phyloP scores from a whole-genome alignment of 441 rosid species.

The Gossypium aridum region DNA sequence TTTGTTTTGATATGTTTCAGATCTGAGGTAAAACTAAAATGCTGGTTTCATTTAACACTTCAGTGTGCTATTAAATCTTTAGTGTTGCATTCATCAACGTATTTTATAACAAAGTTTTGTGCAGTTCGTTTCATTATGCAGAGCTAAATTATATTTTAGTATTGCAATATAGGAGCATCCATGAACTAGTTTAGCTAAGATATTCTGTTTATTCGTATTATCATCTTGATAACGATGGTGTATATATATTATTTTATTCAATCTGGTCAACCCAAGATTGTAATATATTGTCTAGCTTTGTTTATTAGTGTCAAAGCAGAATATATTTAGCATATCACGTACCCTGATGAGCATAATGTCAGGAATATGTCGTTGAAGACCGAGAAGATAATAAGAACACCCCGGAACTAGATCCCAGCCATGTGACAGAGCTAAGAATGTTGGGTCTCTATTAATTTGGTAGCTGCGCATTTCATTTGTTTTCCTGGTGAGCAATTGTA shows the following conservation, averaged over 20 bases:
- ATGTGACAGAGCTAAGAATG: conserved; percentile 85
- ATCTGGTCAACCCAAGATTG: background rate
- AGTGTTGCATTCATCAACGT: background rate
- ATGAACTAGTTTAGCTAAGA: too few species aligned
- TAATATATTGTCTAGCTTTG: background rate
- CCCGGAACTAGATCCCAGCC: conserved; percentile 84
- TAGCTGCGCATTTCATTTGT: conserved; percentile 2
- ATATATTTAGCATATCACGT: background rate
- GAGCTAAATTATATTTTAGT: too few species aligned
- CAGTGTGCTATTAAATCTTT: background rate
- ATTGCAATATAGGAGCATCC: too few species aligned
- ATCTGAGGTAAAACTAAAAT: background rate
- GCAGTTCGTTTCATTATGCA: background rate
- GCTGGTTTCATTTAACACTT: background rate
- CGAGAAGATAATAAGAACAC: conserved; percentile 59
- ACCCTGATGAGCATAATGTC: conserved; percentile 15
- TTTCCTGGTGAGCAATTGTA: conserved; percentile 22
- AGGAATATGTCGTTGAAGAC: conserved; percentile 97
- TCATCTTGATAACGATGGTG: background rate
- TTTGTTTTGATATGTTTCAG: background rate
- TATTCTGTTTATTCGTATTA: background rate
- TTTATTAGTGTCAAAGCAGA: background rate
- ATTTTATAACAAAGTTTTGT: background rate
- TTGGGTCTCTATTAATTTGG: conserved; percentile 72
- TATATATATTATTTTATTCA: background rate